These are phyloP conservation scores for Chytriomyces confervae DNA, from an alignment of 192 early-diverging fungal genomes.

Conservation along the genomic window DNA sequence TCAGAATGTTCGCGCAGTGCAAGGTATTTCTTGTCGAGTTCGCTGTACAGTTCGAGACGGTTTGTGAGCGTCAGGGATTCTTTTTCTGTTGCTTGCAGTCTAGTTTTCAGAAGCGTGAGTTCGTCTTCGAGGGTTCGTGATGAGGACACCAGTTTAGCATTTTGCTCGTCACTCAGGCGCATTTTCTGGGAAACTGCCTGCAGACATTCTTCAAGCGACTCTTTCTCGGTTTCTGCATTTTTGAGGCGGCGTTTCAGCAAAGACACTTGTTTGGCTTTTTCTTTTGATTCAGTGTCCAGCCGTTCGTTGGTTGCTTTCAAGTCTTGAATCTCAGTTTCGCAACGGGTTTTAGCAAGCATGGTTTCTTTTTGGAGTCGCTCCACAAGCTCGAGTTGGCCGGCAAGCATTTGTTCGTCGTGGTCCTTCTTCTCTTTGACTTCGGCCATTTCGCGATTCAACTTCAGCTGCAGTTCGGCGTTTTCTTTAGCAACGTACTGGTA, in stretches of 20 bases:
- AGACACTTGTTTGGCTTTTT: constrained; percentile 32
- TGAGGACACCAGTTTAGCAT: constrained; percentile 12
- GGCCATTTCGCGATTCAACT: constrained; percentile 31
- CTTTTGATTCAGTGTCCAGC: constrained; percentile 36
- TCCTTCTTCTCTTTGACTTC: constrained; percentile 39
- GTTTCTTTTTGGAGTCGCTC: constrained; percentile 46
- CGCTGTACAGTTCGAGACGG: constrained; percentile 36
- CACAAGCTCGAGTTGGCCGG: constrained; percentile 37
- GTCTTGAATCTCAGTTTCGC: constrained; percentile 40
- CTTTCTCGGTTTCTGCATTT: constrained; percentile 41
- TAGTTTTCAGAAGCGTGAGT: constrained; percentile 4
- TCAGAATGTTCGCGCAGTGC: constrained; percentile 35
- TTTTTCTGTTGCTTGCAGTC: constrained; percentile 35
- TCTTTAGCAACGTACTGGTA: constrained; percentile 31
- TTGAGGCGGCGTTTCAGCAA: constrained; percentile 38
- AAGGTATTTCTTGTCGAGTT: constrained; percentile 42
- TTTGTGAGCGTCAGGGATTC: constrained; percentile 34
- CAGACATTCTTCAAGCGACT: not conserved
- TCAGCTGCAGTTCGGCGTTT: constrained; percentile 29
- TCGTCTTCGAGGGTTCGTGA: constrained; percentile 29
- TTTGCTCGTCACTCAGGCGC: not conserved
- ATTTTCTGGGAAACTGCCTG: constrained; percentile 3
- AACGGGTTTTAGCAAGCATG: constrained; percentile 11
- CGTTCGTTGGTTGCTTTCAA: constrained; percentile 11
- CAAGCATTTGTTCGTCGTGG: constrained; percentile 32